Evolutionary conservation across 495 filamentous ascomycete genomes (phyloP).

Genomic region (Neurospora intermedia): DNA sequence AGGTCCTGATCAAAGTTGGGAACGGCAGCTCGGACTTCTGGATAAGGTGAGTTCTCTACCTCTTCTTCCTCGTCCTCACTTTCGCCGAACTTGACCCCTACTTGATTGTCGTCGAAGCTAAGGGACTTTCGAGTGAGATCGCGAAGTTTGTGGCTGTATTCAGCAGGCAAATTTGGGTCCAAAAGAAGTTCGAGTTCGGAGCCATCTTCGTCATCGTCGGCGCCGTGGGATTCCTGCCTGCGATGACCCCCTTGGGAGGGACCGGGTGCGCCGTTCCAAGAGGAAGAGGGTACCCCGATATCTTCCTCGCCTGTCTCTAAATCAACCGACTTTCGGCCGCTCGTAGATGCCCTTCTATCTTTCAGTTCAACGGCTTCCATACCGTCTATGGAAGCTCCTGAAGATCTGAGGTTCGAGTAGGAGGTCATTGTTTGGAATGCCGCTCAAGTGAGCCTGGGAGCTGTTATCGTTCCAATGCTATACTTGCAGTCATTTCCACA

Average conservation of each 20-base stretch:
- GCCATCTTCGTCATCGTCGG: slow-evolving; percentile 22
- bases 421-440: not conserved
- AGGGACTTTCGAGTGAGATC: slow-evolving; percentile 16
- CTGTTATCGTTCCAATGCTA: not conserved
- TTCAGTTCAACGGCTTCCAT: not conserved
- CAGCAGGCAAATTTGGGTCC: slow-evolving; percentile 37
- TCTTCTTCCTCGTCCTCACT: slow-evolving; percentile 13
- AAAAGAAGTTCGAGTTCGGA: slow-evolving; percentile 35
- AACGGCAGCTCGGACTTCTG: slow-evolving; percentile 54
- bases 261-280: not conserved
- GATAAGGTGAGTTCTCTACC: slow-evolving; percentile 55
- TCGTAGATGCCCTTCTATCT: not conserved
- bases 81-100: slow-evolving; percentile 7
- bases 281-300: not conserved
- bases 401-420: not conserved
- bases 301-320: not conserved
- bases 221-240: slow-evolving; percentile 16
- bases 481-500: not conserved
- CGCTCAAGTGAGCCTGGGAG: not conserved
- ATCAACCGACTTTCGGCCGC: not conserved
- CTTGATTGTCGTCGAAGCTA: slow-evolving; percentile 29
- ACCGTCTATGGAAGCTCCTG: not conserved
- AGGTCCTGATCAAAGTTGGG: slow-evolving; percentile 54
- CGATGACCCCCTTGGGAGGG: slow-evolving; percentile 6
- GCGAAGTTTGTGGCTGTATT: slow-evolving; percentile 17